phyloP scores from a whole-genome alignment of 306 rosid species.

The Parietaria judaica region DNA sequence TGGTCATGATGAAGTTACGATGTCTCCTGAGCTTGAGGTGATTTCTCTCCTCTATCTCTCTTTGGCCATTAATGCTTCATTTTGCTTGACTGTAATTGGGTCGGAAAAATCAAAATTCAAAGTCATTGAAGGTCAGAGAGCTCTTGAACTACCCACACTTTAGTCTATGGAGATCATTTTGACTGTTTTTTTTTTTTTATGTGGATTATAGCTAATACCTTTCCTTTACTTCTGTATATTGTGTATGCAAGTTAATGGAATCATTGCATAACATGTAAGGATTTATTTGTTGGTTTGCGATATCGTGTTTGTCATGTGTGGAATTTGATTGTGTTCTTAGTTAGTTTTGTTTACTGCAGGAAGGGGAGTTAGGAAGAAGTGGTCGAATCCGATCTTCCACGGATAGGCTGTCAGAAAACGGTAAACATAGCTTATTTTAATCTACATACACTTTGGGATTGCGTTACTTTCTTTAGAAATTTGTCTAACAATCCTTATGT shows the following conservation, averaged over 20 bases:
- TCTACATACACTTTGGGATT: neutral
- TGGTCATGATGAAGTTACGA: constrained; percentile 85
- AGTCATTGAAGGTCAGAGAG: neutral
- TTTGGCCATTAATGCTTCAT: neutral
- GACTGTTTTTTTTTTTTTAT: neutral
- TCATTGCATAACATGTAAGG: neutral
- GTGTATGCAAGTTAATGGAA: too few species aligned
- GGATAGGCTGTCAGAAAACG: constrained; percentile 41
- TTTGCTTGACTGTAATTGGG: neutral
- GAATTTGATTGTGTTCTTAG: neutral
- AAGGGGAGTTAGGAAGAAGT: constrained; percentile 54
- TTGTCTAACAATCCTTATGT: neutral
- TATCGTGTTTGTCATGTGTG: neutral
- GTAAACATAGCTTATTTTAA: constrained; percentile 28
- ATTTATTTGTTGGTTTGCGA: neutral
- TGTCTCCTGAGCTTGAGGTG: constrained; percentile 98
- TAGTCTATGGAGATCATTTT: neutral
- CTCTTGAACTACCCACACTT: neutral
- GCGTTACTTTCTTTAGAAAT: neutral
- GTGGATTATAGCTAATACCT: neutral
- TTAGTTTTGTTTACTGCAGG: constrained; percentile 39
- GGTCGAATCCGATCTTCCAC: constrained; percentile 44
- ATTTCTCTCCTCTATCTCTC: neutral
- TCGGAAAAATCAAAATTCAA: neutral
- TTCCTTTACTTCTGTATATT: neutral